Base-by-base conservation (phyloP, 257 asterid genomes). In the Phtheirospermum japonicum region DNA sequence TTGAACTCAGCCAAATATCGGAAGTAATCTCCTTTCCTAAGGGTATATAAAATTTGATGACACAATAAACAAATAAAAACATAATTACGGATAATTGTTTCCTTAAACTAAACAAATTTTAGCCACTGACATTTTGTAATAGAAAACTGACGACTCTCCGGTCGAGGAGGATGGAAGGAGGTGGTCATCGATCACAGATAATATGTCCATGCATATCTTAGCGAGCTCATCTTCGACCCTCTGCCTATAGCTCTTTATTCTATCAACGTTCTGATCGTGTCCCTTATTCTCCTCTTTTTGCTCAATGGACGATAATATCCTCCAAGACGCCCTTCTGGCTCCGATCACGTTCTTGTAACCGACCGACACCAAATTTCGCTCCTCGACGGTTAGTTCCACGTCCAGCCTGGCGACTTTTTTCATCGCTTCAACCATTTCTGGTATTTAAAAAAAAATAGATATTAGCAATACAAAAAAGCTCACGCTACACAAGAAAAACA, bases 351-450 rank as follows among this genome's bases (percentile, higher is more conserved):
- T 83, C 78, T 83, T 86, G 78, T 79, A 86, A 59, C 90, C 90
- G 59, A 86, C 95, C 2, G 95, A 87, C 37, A 87, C 87, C 67
- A 87, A 72, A 51, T 84, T 87, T 69, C 95, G 84, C 76, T 87
- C 90, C 71, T 87, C 93, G 26, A 87, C 72, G 5, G 93, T 84
- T 70, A 87, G 83, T 62, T 87, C 93, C 52, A 82, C 93, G 60
- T 80, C 82, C 78, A 87, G 18, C 69, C 81, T 82, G 2, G 93
- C 93, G 67, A 84, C 89, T 18, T 58, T 62, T 61, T 87, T 87
- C 95, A 84, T 87, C 23, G 88, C 85, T 50, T 82, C 93, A 45
- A 87, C 95, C 95, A 87, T 87, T 70, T 87, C 95, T 84, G 80
- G 7, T 23, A 23, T 23, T 23, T n/a, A n/a, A n/a, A 23, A 23